These are phyloP conservation scores for Trypanosoma brucei DNA, from an alignment of 208 protist genomes.

Conservation along the genomic window DNA sequence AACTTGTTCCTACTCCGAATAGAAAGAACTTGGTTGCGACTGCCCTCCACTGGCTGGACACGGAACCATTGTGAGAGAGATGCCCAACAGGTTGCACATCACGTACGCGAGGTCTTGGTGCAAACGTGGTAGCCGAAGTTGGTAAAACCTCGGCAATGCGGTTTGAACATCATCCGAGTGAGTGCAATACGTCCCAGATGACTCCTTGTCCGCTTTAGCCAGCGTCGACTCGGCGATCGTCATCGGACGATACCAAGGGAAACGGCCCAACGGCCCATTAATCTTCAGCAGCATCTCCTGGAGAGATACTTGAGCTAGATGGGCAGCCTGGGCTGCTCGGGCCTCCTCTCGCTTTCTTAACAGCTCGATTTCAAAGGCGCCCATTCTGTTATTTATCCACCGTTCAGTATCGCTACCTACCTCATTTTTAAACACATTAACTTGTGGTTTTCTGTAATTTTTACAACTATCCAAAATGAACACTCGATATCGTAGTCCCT, in stretches of 20 bases:
- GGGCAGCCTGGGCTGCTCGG: neutral
- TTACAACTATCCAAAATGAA: slow-evolving; percentile 41
- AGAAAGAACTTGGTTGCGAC: slow-evolving; percentile 33
- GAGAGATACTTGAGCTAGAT: no score
- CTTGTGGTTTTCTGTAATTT: neutral
- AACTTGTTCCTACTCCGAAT: neutral
- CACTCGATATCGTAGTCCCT: slow-evolving; percentile 73
- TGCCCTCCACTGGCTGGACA: slow-evolving; percentile 14
- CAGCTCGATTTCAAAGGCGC: slow-evolving; percentile 11
- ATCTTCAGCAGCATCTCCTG: neutral
- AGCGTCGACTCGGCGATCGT: slow-evolving; percentile 75
- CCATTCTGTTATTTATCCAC: neutral
- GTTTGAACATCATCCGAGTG: neutral
- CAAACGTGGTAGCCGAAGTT: slow-evolving; percentile 63
- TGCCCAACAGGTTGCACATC: slow-evolving; percentile 52
- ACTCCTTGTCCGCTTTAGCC: neutral
- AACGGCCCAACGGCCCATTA: slow-evolving; percentile 13
- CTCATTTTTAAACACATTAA: neutral
- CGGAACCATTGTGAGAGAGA: slow-evolving; percentile 35
- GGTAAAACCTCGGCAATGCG: slow-evolving; percentile 10
- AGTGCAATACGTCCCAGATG: neutral
- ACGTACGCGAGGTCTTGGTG: slow-evolving; percentile 57
- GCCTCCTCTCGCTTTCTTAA: neutral
- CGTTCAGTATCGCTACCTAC: neutral
- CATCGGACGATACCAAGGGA: slow-evolving; percentile 62